A percentile compares a stretch with the other conserved stretches of the same genome.
Conservation (phyloP, 352 stramenopile genomes). For the Elongisporangium anandrum region DNA sequence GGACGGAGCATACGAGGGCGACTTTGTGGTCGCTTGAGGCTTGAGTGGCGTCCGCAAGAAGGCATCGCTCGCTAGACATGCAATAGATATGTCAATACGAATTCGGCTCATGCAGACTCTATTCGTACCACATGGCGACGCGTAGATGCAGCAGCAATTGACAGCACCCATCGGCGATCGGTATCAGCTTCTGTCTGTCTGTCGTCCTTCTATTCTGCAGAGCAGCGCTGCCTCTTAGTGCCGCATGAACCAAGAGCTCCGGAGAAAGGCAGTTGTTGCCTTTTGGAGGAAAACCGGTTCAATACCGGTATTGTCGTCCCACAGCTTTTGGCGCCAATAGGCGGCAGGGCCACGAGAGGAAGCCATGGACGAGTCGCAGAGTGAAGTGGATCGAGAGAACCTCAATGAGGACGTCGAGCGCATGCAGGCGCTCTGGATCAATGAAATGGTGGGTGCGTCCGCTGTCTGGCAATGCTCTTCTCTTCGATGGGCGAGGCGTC, state of each 20-base stretch:
- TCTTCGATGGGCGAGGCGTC: not conserved
- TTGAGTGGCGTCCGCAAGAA: not conserved
- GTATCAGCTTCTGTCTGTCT: not conserved
- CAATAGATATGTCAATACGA: no score
- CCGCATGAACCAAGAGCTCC: not conserved
- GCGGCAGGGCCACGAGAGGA: constrained; percentile 3
- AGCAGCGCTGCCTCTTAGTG: not conserved
- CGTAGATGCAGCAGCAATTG: constrained; percentile 12
- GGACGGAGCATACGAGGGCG: not conserved
- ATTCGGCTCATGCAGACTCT: not conserved
- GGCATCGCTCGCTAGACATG: not conserved
- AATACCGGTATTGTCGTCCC: not conserved
- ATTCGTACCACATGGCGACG: constrained; percentile 9
- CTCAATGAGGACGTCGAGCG: constrained; percentile 78
- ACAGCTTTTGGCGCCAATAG: constrained; percentile 13
- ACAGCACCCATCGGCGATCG: constrained; percentile 10
- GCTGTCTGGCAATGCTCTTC: not conserved
- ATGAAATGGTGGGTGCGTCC: constrained; percentile 55
- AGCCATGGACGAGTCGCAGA: constrained; percentile 9
- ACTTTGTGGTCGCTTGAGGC: not conserved
- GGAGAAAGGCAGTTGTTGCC: not conserved
- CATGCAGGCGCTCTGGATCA: constrained; percentile 74
- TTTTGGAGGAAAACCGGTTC: constrained; percentile 1
- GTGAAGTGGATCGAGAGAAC: constrained; percentile 63
- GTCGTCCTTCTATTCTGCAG: not conserved